These are phyloP conservation scores for Phaeolepiota aurea DNA, from an alignment of 768 basidiomycete species.

Conservation along the genomic window DNA sequence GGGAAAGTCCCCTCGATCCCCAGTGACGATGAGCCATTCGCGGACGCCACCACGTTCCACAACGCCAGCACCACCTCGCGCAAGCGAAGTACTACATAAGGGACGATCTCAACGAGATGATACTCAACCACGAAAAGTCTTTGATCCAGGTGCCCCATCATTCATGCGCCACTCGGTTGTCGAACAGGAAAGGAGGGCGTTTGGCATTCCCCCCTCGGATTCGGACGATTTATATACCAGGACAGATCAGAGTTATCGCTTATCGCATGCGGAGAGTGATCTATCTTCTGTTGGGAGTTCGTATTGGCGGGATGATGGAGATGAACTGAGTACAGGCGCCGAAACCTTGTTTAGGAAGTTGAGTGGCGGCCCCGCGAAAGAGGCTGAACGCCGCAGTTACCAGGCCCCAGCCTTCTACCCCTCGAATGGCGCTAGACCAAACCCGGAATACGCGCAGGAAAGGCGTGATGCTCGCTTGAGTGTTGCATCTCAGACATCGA, in stretches of 20 bases:
- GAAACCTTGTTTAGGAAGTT: constrained; percentile 37
- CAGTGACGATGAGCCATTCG: background rate
- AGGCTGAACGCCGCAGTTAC: constrained; percentile 5
- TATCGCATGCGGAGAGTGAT: constrained; percentile 38
- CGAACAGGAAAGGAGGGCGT: constrained; percentile 38
- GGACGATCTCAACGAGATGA: background rate
- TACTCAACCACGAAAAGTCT: background rate
- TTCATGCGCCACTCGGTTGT: constrained; percentile 20
- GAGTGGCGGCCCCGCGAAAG: constrained; percentile 15
- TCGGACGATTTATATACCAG: constrained; percentile 21
- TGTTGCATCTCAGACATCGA: background rate
- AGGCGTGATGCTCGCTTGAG: background rate
- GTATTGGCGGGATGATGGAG: constrained; percentile 30
- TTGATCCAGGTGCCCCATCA: background rate
- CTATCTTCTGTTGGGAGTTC: constrained; percentile 33
- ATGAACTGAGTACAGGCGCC: constrained; percentile 36
- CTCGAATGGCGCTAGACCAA: too few relatives aligned
- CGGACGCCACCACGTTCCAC: background rate
- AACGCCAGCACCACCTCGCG: background rate
- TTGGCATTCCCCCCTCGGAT: constrained; percentile 41
- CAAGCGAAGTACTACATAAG: background rate
- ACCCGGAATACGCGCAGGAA: background rate
- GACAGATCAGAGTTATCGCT: constrained; percentile 6
- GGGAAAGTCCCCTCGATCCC: background rate
- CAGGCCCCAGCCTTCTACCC: too few relatives aligned